phyloP scores from a whole-genome alignment of 345 rosid genomes.

The Syzygium aqueum region DNA sequence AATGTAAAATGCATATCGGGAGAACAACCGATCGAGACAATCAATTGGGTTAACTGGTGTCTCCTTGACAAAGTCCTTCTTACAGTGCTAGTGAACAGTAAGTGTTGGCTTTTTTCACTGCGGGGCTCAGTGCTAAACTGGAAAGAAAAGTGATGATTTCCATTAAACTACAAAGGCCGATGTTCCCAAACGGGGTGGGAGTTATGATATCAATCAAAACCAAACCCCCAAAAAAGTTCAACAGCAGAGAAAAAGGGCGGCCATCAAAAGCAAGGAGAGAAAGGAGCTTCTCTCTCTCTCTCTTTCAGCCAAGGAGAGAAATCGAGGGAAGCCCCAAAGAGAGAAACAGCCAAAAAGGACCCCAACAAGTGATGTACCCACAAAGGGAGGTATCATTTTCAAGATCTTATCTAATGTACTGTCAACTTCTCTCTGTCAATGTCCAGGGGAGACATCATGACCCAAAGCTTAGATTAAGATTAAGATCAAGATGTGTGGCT shows the following conservation, averaged over 20 bases:
- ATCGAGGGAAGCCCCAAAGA: neutral
- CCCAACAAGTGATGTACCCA: constrained; percentile 1
- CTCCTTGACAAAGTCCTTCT: neutral
- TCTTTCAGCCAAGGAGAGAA: neutral
- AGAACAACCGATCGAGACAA: neutral
- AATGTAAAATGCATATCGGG: neutral
- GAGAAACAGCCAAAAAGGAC: constrained; percentile 31
- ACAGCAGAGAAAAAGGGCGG: neutral
- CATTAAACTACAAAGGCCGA: neutral
- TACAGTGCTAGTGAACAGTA: neutral
- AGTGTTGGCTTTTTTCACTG: neutral
- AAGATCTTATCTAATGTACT: neutral
- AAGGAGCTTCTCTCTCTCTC: neutral
- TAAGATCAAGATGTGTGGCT: neutral
- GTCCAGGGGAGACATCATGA: constrained; percentile 10
- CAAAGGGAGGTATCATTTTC: neutral
- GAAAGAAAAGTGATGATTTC: neutral
- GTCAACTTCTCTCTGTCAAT: constrained; percentile 4
- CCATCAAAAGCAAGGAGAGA: neutral
- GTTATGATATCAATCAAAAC: neutral
- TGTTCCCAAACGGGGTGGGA: neutral
- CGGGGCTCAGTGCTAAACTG: neutral
- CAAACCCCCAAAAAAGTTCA: neutral
- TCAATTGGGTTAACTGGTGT: neutral
- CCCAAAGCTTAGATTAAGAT: neutral